These are phyloP conservation scores for Geosmithia putterillii DNA, from an alignment of 2,329 filamentous ascomycete genomes.

Conservation along the genomic window DNA sequence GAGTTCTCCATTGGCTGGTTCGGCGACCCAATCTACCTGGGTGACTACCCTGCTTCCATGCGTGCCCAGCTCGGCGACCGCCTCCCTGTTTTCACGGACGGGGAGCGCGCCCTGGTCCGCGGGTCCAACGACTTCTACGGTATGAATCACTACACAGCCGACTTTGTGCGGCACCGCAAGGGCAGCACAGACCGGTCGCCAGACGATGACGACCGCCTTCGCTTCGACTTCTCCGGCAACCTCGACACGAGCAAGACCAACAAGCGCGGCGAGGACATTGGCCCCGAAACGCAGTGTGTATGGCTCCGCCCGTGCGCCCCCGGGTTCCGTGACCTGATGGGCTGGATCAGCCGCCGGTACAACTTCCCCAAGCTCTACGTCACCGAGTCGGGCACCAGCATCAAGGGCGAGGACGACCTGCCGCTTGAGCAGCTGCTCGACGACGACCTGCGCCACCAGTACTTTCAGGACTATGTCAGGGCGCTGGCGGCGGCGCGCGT, in stretches of 20 bases:
- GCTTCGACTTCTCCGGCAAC: constrained; percentile 62
- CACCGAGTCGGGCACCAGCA: constrained; percentile 77
- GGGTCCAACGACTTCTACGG: constrained; percentile 91
- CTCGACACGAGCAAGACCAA: constrained; percentile 59
- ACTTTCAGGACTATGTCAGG: constrained; percentile 65
- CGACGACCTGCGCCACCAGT: constrained; percentile 71
- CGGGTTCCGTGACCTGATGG: constrained; percentile 66
- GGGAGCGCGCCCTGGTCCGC: constrained; percentile 61
- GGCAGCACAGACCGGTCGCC: no score
- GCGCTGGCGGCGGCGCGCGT: constrained; percentile 63
- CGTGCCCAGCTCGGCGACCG: constrained; percentile 66
- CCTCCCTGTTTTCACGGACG: constrained; percentile 60
- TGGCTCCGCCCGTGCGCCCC: constrained; percentile 69
- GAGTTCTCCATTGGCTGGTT: constrained; percentile 87
- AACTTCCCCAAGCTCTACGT: constrained; percentile 68
- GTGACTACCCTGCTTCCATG: constrained; percentile 77
- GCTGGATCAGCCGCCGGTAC: constrained; percentile 70
- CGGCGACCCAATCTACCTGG: constrained; percentile 75
- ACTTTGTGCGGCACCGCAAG: constrained; percentile 68
- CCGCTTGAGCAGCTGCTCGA: constrained; percentile 57
- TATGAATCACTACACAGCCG: constrained; percentile 88
- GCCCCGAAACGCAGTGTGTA: constrained; percentile 67
- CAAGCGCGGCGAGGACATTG: constrained; percentile 63
- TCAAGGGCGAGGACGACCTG: constrained; percentile 74
- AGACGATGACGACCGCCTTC: constrained; percentile 32